Base-by-base conservation (phyloP, 1,139 yeast species). In the Casaregolazyma lundiana region DNA sequence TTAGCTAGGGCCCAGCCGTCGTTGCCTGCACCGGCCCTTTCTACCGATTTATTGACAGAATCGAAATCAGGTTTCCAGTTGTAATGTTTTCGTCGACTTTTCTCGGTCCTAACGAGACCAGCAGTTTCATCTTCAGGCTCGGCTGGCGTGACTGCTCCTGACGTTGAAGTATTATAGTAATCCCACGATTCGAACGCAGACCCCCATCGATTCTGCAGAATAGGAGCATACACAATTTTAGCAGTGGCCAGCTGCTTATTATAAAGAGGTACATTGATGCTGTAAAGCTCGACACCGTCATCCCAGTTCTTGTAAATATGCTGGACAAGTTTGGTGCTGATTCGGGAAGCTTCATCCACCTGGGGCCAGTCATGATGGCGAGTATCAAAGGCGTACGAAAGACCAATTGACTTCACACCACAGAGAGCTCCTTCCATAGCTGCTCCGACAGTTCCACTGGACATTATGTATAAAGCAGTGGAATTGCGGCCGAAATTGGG, bases 401-500 rank as follows among this genome's bases (percentile, higher is more conserved):
- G 61, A 1, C 96, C 97, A 51, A 92, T 74, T 2, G 96, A 71
- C 57, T 75, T 81, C 34, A 76, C 76, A 0, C 89, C 90, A 51
- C 87, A 82, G 38, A 92, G 78, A 1, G 85, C 87, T 0, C 92
- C 95, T 66, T 92, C 98, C 89, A 90, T 80, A 0, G 97, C 95
- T 1, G 96, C 97, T 20, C 98, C 98, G 21, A 92, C 85, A 1
- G 98, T 92, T n/a, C 98, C 98, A 57, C 94, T 83, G 8, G 96
- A 81, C 59, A 92, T 76, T 48, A 89, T 85, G 64, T 89, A 92
- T 40, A 92, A 77, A n/a, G 94, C 88, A 34, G 92, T 79, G 2
- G 96, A 81, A 65, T 92, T 92, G 61, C 95, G 79, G 21, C 98
- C 98, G 56, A 84, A 92, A 64, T 92, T 92, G 6, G 98, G 98